Evolutionary conservation across 2,329 filamentous ascomycete species (phyloP), one percentile per base, ranked within the genome.

Genomic region (Verticillium nonalfalfae): DNA sequence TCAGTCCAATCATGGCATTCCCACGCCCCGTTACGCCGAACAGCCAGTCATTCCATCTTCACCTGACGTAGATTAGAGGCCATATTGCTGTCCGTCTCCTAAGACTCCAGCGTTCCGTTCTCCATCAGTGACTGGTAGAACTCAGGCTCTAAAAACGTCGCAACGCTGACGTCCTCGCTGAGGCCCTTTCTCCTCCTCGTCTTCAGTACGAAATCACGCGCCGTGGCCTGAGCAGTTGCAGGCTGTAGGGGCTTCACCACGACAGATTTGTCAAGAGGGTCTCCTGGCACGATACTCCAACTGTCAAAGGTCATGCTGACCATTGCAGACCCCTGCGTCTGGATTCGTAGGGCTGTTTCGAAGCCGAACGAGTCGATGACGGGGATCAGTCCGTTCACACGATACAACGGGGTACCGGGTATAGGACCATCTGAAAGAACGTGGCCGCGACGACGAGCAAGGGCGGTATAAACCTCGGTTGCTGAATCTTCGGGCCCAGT

Each of bases 361-460:
- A 99, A 98, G 21, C 95, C 95, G 71, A 99, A 99, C 35, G 89
- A 93, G 79, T 99, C 95, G 72, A 99, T 97, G 63, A 98, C 95
- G 10, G 95, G 95, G 61, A 99, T 87, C 58, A 98, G 81, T 3
- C 95, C 95, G 69, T 89, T 90, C 59, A 97, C 93, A 26, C 90
- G 89, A 76, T 97, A 98, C 11, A 99, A 83, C 4, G 94, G 95
- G 10, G 95, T 98, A 31, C 95, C 95, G 0, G 94, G 93, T 63
- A 99, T 91, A 14, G 93, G 93, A 0, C 91, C 92, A 72, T 99
- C 95, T n/a, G 90, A 89, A 33, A 99, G 81, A 34, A 99, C 94
- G 75, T 99, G 95, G 1, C 95, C 95, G 68, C 95, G 84, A 63
- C 95, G 87, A 59, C 92, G 86, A 7, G 93, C 90, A 26, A 99